Conservation (phyloP, 345 rosid species). For the Citrus hindsii region DNA sequence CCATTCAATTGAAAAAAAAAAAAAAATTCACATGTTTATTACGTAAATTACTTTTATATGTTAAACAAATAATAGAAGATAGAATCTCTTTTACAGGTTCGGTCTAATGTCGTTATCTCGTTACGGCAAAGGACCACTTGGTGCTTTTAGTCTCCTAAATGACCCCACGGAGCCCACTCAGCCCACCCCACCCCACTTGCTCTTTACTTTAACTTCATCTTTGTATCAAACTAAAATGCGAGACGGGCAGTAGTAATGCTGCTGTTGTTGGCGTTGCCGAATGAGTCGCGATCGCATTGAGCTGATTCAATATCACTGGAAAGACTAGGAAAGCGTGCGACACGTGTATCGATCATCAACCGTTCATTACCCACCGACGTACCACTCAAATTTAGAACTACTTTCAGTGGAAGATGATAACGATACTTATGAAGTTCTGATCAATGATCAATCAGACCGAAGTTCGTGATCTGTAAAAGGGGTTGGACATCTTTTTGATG, state of each 20-base stretch:
- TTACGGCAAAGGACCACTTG: background rate
- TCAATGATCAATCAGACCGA: too few species aligned
- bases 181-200: background rate
- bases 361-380: background rate
- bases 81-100: background rate
- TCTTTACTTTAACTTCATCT: too few species aligned
- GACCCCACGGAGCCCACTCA: background rate
- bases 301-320: background rate
- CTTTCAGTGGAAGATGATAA: too few species aligned
- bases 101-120: background rate
- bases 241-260: background rate
- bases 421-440: too few species aligned
- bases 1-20: too few species aligned
- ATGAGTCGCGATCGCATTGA: background rate
- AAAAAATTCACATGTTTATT: too few species aligned
- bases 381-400: background rate
- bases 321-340: background rate
- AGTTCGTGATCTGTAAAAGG: too few species aligned
- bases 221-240: too few species aligned
- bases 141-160: background rate
- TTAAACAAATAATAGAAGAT: background rate
- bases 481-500: too few species aligned
- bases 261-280: background rate
- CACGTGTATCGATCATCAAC: background rate
- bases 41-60: too few species aligned